Conservation (phyloP, 1,284 basidiomycete genomes). For the Pterula multifida region DNA sequence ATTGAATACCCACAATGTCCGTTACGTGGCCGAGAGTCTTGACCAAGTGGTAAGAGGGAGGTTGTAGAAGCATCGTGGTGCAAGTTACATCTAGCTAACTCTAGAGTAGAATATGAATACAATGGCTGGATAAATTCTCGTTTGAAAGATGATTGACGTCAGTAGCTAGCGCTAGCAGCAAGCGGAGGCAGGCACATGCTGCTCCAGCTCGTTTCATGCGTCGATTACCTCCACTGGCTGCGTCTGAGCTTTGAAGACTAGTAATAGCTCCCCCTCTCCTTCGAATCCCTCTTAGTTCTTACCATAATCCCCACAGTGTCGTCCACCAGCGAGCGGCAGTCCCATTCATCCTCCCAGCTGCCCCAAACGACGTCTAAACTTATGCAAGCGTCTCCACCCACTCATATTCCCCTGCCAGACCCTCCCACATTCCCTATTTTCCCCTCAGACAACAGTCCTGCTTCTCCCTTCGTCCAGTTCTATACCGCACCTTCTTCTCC, state of each 20-base stretch:
- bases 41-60: conserved; percentile 59
- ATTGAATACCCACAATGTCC: conserved; percentile 63
- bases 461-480: conserved; percentile 19
- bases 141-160: background rate
- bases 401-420: background rate
- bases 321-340: background rate
- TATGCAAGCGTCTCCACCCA: background rate
- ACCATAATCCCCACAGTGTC: background rate
- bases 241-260: background rate
- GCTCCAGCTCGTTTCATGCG: background rate
- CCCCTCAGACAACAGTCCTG: conserved; percentile 1
- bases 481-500: conserved; percentile 27
- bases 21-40: conserved; percentile 65
- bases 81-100: too few relatives aligned
- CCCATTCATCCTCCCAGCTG: background rate
- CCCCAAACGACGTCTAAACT: background rate
- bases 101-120: too few relatives aligned
- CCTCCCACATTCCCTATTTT: conserved; percentile 1
- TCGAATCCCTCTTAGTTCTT: background rate
- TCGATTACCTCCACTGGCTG: background rate
- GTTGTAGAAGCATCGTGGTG: conserved; percentile 21
- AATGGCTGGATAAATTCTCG: too few relatives aligned
- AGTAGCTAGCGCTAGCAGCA: background rate
- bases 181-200: background rate
- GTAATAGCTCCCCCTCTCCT: background rate